Percentiles rank a stretch among this genome's conserved stretches.
These are phyloP conservation scores for Yamadazyma takamatsuzukensis DNA, from an alignment of 805 yeast species.

Conservation along the genomic window DNA sequence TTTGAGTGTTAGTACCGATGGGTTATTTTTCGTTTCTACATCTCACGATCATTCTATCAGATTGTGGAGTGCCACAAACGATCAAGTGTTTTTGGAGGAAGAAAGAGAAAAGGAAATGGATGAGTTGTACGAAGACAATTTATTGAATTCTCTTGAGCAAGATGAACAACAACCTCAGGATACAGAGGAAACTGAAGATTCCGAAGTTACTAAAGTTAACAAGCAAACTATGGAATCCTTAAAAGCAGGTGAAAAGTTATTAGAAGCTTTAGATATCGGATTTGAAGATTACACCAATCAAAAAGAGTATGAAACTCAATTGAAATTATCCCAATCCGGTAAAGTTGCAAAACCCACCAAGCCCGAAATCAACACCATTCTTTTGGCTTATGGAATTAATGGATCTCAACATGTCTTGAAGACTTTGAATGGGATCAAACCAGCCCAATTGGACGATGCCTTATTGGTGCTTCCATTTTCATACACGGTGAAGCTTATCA, in stretches of 20 bases:
- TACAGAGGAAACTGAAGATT: conserved; percentile 32
- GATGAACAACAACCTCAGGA: conserved; percentile 34
- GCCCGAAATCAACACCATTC: conserved; percentile 68
- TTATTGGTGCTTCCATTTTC: conserved; percentile 87
- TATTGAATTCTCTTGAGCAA: conserved; percentile 64
- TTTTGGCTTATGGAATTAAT: conserved; percentile 63
- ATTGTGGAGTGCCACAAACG: conserved; percentile 91
- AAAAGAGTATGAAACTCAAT: conserved; percentile 44
- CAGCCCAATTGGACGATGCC: conserved; percentile 91
- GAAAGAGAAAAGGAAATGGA: conserved; percentile 95
- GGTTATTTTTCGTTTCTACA: conserved; percentile 69
- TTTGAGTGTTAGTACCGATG: conserved; percentile 69
- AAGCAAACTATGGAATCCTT: conserved; percentile 87
- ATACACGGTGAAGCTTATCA: conserved; percentile 65
- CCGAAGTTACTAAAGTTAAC: conserved; percentile 57
- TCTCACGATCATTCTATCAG: conserved; percentile 93
- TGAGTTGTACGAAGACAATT: conserved; percentile 79
- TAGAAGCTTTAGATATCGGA: conserved; percentile 90
- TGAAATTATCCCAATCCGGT: conserved; percentile 25
- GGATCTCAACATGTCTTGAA: conserved; percentile 81
- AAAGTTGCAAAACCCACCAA: conserved; percentile 48
- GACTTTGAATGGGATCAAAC: conserved; percentile 63
- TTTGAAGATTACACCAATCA: conserved; percentile 59
- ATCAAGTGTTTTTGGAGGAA: conserved; percentile 94
- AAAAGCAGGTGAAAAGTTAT: conserved; percentile 88